phyloP scores from a whole-genome alignment of 2,329 filamentous ascomycete genomes.

The Colletotrichum orbiculare region DNA sequence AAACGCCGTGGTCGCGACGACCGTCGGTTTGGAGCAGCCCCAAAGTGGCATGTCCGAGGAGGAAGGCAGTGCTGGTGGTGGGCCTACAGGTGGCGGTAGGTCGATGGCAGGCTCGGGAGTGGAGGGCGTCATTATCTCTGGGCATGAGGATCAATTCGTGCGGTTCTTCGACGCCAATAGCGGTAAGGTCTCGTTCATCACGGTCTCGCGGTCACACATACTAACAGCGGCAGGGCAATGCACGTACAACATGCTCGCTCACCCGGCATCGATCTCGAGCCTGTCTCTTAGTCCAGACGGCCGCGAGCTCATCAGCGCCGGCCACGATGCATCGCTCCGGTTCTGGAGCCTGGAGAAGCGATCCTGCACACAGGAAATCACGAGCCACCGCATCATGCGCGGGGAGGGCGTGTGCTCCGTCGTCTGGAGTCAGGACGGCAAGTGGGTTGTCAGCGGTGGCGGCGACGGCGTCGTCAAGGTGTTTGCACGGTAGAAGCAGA shows the following conservation, averaged over 20 bases:
- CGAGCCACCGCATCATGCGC: conserved; percentile 91
- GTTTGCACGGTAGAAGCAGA: conserved; percentile 66
- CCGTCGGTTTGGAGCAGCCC: conserved; percentile 81
- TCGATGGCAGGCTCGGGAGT: conserved; percentile 79
- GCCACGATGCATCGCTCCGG: conserved; percentile 92
- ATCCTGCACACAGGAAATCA: conserved; percentile 94
- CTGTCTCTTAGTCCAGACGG: conserved; percentile 93
- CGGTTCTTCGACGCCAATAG: conserved; percentile 99
- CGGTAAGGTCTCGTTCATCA: conserved; percentile 70
- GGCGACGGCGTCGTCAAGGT: conserved; percentile 98
- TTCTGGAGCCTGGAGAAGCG: conserved; percentile 99
- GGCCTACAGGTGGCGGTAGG: conserved; percentile 79
- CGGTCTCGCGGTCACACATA: not conserved
- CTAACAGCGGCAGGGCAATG: conserved; percentile 79
- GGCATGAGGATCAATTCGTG: conserved; percentile 96
- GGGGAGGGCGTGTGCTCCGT: conserved; percentile 95
- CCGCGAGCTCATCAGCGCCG: conserved; percentile 92
- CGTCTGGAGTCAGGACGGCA: conserved; percentile 94
- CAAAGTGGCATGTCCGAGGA: conserved; percentile 75
- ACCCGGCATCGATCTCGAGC: conserved; percentile 91
- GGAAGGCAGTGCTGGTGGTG: conserved; percentile 73
- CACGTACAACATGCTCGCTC: conserved; percentile 98
- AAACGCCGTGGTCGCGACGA: conserved; percentile 91
- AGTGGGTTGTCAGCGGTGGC: conserved; percentile 93
- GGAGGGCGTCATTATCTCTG: conserved; percentile 94